phyloP scores from a whole-genome alignment of 345 rosid genomes.

The Hibiscus mutabilis region DNA sequence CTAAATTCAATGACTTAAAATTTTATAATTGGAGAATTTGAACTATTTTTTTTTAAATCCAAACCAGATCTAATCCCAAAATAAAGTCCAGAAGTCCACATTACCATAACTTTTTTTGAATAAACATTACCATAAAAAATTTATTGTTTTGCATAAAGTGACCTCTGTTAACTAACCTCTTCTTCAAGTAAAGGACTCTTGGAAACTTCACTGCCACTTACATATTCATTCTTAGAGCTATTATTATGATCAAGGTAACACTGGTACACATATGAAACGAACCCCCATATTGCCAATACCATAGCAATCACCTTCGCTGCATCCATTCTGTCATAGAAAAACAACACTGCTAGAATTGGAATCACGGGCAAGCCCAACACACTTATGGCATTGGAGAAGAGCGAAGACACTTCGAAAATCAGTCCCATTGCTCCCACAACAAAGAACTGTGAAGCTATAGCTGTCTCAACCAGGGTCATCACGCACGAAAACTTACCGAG shows the following conservation, averaged over 20 bases:
- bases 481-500: slow-evolving; percentile 38
- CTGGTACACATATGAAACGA: slow-evolving; percentile 27
- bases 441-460: slow-evolving; percentile 39
- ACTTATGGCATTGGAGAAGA: slow-evolving; percentile 45
- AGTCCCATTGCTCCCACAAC: slow-evolving; percentile 38
- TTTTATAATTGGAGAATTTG: no score
- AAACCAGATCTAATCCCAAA: no score
- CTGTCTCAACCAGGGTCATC: slow-evolving; percentile 34
- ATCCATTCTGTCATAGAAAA: slow-evolving; percentile 48
- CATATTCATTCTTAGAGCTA: slow-evolving; percentile 8
- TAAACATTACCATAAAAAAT: no score
- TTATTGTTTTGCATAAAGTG: slow-evolving; percentile 1
- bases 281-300: slow-evolving; percentile 65
- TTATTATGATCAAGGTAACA: slow-evolving; percentile 5
- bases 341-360: slow-evolving; percentile 45
- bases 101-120: no score
- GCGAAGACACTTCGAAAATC: slow-evolving; percentile 52
- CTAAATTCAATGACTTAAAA: no score
- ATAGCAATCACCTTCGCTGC: slow-evolving; percentile 56
- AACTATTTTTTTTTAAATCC: no score
- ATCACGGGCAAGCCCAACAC: slow-evolving; percentile 53
- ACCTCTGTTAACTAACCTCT: not conserved
- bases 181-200: slow-evolving; percentile 9
- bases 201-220: slow-evolving; percentile 9
- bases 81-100: no score